Evolutionary conservation across 2,329 filamentous ascomycete species (phyloP).

Genomic region (Hypoxylon sp.): DNA sequence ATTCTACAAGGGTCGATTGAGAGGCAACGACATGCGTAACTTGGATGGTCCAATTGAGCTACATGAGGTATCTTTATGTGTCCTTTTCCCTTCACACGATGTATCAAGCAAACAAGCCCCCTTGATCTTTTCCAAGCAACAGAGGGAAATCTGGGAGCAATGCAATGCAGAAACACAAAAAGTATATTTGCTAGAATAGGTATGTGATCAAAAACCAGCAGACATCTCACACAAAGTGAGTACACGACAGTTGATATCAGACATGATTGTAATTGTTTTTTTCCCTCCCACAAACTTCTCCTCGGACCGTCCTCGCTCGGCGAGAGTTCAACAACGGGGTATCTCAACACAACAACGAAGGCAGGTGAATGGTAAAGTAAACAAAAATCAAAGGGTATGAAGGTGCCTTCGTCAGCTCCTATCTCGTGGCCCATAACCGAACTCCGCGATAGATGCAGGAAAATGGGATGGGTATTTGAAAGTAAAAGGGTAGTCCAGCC

Average conservation of each 20-base stretch:
- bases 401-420: constrained; percentile 43
- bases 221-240: constrained; percentile 29
- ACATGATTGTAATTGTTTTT: constrained; percentile 14
- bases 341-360: constrained; percentile 49
- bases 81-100: constrained; percentile 23
- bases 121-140: constrained; percentile 28
- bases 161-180: constrained; percentile 26
- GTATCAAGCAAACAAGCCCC: constrained; percentile 9
- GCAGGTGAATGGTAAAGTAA: constrained; percentile 35
- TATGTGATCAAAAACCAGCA: constrained; percentile 41
- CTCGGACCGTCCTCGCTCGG: constrained; percentile 46
- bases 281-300: constrained; percentile 35
- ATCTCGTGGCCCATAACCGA: constrained; percentile 43
- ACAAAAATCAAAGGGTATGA: constrained; percentile 44
- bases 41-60: constrained; percentile 38
- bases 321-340: constrained; percentile 47
- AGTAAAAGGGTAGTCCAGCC: constrained; percentile 45
- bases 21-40: constrained; percentile 6
- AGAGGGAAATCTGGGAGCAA: constrained; percentile 25
- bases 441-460: constrained; percentile 37
- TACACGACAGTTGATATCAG: constrained; percentile 35
- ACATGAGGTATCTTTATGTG: constrained; percentile 11
- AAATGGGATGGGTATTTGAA: constrained; percentile 40
- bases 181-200: constrained; percentile 18
- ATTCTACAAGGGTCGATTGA: constrained; percentile 10